Evolutionary conservation across 257 asterid species (phyloP), one percentile per base, ranked within the genome.

Genomic region (Echium plantagineum): DNA sequence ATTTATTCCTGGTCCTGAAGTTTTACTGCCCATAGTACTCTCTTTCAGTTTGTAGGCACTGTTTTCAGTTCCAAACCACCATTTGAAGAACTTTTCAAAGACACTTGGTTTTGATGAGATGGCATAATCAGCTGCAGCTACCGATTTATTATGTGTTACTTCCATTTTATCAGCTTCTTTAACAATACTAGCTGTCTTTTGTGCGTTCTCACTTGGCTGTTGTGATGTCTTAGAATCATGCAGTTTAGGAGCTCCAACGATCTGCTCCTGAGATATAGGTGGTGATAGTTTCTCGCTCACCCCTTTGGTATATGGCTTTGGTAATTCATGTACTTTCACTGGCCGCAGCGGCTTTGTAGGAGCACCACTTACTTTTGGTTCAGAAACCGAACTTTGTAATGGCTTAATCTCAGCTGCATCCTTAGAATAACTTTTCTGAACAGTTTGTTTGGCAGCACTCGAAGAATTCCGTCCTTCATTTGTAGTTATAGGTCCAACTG

Each of bases 51-150:
- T 63, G 21, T 60, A 59, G 59, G 49, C 60, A 47, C 31, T 48
- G 30, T 76, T 81, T 59, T 64, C 67, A 60, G 69, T 66, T 57
- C 84, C 77, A 69, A 79, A 84, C 89, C 69, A 75, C 72, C 61
- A 77, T 72, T 66, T 71, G 94, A 80, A 72, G 30, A 75, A 69
- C 76, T 72, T 77, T 69, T 67, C 66, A 30, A 81, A 68, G 68
- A 81, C 61, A 38, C 90, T 86, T 18, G 48, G 52, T 73, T 70
- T 80, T 58, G 75, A 57, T n/a, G n/a, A n/a, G n/a, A n/a, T n/a
- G n/a, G n/a, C n/a, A n/a, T n/a, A n/a, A n/a, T n/a, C 73, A 58
- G 59, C 62, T 42, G 65, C 64, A 57, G 53, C 70, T 18, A 20
- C 58, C 46, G 57, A 30, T 61, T 62, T 66, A 48, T 52, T 31